phyloP scores from a whole-genome alignment of 805 yeast genomes.

The Nakazawaea ishiwadae region DNA sequence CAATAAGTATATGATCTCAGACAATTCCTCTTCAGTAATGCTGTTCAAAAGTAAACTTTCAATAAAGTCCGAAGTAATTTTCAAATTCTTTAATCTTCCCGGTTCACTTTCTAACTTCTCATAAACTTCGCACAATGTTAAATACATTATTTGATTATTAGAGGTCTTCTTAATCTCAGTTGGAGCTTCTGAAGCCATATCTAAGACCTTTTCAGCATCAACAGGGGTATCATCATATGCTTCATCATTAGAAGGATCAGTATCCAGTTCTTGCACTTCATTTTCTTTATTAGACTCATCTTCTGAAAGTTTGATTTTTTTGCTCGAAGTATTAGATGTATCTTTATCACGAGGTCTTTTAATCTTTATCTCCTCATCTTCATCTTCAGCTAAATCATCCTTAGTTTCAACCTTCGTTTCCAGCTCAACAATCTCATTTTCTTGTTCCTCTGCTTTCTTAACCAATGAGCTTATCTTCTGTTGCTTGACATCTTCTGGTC shows the following conservation, averaged over 20 bases:
- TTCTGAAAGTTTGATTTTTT: not conserved
- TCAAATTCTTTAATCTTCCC: conserved; percentile 77
- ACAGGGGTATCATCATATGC: not conserved
- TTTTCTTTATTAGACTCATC: too few relatives aligned
- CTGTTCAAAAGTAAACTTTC: conserved; percentile 52
- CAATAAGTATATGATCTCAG: conserved; percentile 74
- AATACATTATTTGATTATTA: conserved; percentile 27
- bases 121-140: conserved; percentile 57
- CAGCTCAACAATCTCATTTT: not conserved
- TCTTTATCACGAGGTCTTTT: not conserved
- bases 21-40: conserved; percentile 40
- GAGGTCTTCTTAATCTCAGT: conserved; percentile 5
- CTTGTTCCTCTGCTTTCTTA: not conserved
- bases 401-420: not conserved
- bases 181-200: conserved; percentile 1
- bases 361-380: not conserved
- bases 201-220: not conserved
- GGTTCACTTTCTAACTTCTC: conserved; percentile 76
- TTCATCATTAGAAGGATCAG: conserved; percentile 5
- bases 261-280: not conserved
- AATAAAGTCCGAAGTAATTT: conserved; percentile 70
- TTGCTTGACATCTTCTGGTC: conserved; percentile 11
- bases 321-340: not conserved
- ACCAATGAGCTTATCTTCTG: conserved; percentile 8
- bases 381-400: not conserved